Evolutionary conservation across 1,284 basidiomycete species (phyloP), one percentile per base, ranked within the genome.

Genomic region (Austropuccinia psidii): DNA sequence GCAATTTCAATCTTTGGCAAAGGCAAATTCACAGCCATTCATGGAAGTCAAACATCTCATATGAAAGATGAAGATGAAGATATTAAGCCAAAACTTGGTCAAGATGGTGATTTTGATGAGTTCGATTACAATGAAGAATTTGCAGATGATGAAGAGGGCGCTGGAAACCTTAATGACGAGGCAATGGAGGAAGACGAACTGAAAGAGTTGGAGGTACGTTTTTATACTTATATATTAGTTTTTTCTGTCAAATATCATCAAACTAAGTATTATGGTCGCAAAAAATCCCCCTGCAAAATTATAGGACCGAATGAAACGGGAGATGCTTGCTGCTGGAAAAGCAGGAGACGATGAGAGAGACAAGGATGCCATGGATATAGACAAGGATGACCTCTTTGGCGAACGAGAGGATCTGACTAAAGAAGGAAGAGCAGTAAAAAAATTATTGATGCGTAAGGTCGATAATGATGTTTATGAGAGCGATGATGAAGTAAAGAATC

Each of bases 71-170:
- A 75, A 54, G 68, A 73, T 27, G 67, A 65, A 64, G 69, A 70
- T 35, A 43, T 57, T 15, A 75, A 73, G 50, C 74, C 66, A 13
- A 66, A 60, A 24, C 54, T 73, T 35, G 76, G 70, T 33, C 73
- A 39, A 75, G 75, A 68, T 50, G 60, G 33, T 74, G 43, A 66
- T 39, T 79, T 90, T 75, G 91, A 92, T 77, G 91, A 93, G 79
- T 85, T 90, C 74, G 85, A 88, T 29, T 93, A 86, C 78, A 90
- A 93, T 77, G 90, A 90, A 77, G 88, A 89, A 21, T 89, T 91
- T 78, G 88, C 88, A 24, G 91, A 93, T 77, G 91, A 93, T 76
- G 91, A 93, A 65, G 91, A 93, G 79, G 87, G 79, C 0, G 78
- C 78, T 27, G 79, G 78, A 11, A 77, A 86, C 79, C 85, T 87